phyloP scores from a whole-genome alignment of 371 early-diverging fungal genomes.

The Apophysomyces ossiformis region DNA sequence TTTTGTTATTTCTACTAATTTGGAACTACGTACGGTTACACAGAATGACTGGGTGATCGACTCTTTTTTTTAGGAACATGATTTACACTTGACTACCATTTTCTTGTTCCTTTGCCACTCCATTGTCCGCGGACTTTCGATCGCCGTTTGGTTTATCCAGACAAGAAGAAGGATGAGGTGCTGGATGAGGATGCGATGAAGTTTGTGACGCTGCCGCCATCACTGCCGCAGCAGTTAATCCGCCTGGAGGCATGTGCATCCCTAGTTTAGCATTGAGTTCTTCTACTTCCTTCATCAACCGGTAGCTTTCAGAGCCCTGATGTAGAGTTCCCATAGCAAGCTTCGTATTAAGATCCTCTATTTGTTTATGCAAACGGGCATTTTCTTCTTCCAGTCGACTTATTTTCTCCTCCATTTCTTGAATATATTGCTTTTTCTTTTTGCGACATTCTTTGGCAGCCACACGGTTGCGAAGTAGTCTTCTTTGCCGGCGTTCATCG shows the following conservation, averaged over 20 bases:
- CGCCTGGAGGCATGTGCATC: constrained; percentile 36
- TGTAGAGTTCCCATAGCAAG: constrained; percentile 59
- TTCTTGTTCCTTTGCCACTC: background rate
- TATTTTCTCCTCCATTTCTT: constrained; percentile 73
- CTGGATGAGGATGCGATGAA: constrained; percentile 15
- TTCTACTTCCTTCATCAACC: constrained; percentile 67
- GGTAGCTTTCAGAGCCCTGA: constrained; percentile 61
- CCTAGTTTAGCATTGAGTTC: constrained; percentile 74
- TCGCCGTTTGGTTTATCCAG: background rate
- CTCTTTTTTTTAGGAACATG: background rate
- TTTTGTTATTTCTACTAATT: constrained; percentile 3
- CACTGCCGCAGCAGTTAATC: constrained; percentile 34
- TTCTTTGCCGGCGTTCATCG: constrained; percentile 80
- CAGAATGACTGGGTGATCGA: background rate
- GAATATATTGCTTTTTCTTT: constrained; percentile 81
- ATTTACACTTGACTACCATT: constrained; percentile 11
- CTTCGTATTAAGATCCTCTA: constrained; percentile 71
- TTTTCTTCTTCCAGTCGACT: constrained; percentile 69
- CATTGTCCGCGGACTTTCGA: background rate
- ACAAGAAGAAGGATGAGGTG: constrained; percentile 10
- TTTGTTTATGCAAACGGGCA: constrained; percentile 59
- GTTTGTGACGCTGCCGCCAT: constrained; percentile 27
- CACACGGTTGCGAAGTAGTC: constrained; percentile 74
- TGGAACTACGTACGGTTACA: background rate
- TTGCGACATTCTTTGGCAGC: constrained; percentile 87